Evolutionary conservation across 192 early-diverging fungal species (phyloP), one percentile per base, ranked within the genome.

Genomic region (Coemansia sp.): DNA sequence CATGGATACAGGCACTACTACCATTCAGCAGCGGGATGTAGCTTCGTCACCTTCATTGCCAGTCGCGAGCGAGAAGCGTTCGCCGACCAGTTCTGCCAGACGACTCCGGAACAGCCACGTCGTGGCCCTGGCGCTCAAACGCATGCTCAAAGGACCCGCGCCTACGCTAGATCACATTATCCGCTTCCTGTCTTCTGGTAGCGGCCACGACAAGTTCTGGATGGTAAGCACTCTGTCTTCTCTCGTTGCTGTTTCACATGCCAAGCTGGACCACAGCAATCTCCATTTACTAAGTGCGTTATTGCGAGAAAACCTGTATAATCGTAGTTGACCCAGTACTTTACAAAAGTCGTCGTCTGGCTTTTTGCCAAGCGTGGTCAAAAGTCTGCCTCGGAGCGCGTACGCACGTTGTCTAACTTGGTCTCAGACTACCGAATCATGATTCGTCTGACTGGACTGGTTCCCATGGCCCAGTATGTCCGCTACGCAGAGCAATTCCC

Each of bases 381-480:
- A 25, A 82, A 82, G 32, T 87, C 89, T 14, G 75, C 90, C 11
- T 91, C 92, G 6, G 69, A 87, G 70, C 89, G 92, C 25, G 84
- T 98, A 73, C 73, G 76, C 53, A 94, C 94, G 82, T 78, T 99
- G 60, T 87, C 92, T 60, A 84, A 82, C 9, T 94, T 95, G n/a
- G 88, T 98, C 31, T 82, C 90, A 37, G 95, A 99, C 78, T 93
- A 93, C 85, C 90, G 97, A 73, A 90, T 98, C 67, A 84, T 99
- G 50, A 88, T 96, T 38, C 92, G 97, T 39, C 93, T 93, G 78
- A 90, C 89, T 64, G 89, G 89, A 45, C 66, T 99, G 27, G 67
- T 96, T 23, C 93, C 94, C 7, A 84, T 99, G 84, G 70, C 95
- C 14, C 92, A 95, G 79, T 97, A 91, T 79, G 91, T 95, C 79